Base-by-base conservation (phyloP, 805 yeast genomes). In the Cyberlindnera saturnus region DNA sequence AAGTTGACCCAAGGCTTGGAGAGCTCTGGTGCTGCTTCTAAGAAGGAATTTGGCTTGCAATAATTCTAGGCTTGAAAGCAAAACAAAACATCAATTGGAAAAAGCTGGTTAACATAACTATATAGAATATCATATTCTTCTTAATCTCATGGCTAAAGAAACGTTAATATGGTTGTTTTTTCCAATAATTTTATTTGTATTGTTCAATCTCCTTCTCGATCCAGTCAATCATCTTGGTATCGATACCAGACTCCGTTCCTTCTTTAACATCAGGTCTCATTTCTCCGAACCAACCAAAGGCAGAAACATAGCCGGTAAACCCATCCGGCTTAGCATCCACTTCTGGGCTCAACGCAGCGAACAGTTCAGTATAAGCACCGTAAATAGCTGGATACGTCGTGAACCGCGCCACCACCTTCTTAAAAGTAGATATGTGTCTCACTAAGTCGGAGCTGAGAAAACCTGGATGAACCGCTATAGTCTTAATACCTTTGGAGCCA, bases 11-110 rank as follows among this genome's bases (percentile, higher is more conserved):
- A 50, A 56, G 93, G 93, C 53, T 60, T 86, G 48, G 75, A 77
- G 59, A 79, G 82, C 63, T 79, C 83, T 49, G 86, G 87, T 49
- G n/a, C n/a, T 42, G 87, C 87, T 41, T 70, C 79, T 39, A 67
- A 69, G 49, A 66, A 68, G 39, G 89, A 81, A 62, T 86, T 61
- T 34, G 59, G 54, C 48, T 43, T 28, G 48, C 53, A 23, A 53
- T 45, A 20, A 46, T 35, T 13, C 50, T 50, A 3, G 50, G 46
- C 8, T 43, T 33, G 3, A 54, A 51, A 14, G 42, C 43, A 31
- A 38, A 47, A 7, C 48, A 43, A 36, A 53, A 55, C 3, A 39
- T 37, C 10, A 51, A 33, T 14, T 42, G 19, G 37, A 31, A 40
- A 44, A 30, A 53, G 37, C 32, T 46, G 40, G 13, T 48, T 45